phyloP scores from a whole-genome alignment of 495 filamentous ascomycete species.

The Talaromyces proteolyticus region DNA sequence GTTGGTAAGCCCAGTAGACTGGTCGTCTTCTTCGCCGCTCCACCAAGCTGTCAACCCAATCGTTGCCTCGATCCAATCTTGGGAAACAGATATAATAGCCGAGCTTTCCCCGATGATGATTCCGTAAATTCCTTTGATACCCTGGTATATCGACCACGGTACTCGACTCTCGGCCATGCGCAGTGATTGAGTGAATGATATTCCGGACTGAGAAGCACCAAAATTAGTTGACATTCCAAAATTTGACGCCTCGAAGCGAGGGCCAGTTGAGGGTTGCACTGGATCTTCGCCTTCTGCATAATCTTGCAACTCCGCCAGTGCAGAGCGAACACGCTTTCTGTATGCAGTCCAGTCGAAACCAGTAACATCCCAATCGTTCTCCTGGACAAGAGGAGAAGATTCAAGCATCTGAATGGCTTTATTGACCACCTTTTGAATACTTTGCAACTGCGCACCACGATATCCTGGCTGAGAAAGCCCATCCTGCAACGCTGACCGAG shows the following conservation, averaged over 20 bases:
- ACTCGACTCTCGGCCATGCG: conserved; percentile 75
- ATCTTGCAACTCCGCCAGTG: conserved; percentile 58
- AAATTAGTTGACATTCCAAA: conserved; percentile 41
- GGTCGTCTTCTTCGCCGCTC: conserved; percentile 59
- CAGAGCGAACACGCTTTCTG: conserved; percentile 59
- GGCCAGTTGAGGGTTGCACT: conserved; percentile 17
- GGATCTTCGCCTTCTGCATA: conserved; percentile 68
- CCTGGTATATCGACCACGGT: conserved; percentile 82
- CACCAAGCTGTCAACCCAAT: conserved; percentile 80
- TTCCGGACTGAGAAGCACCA: conserved; percentile 17
- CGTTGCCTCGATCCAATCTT: conserved; percentile 86
- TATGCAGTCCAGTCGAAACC: conserved; percentile 74
- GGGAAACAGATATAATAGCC: conserved; percentile 61
- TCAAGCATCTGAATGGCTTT: conserved; percentile 60
- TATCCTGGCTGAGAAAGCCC: conserved; percentile 58
- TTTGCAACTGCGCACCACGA: conserved; percentile 60
- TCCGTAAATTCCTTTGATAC: conserved; percentile 66
- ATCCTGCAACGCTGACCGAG: conserved; percentile 52
- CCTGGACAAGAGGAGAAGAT: conserved; percentile 58
- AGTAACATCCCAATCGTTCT: conserved; percentile 68
- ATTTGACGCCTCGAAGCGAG: conserved; percentile 42
- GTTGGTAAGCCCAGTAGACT: no score
- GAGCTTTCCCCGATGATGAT: conserved; percentile 64
- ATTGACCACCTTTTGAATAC: conserved; percentile 62
- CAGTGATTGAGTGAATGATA: conserved; percentile 54